Evolutionary conservation across 2,329 filamentous ascomycete species (phyloP).

Genomic region (Trichophyton simii): DNA sequence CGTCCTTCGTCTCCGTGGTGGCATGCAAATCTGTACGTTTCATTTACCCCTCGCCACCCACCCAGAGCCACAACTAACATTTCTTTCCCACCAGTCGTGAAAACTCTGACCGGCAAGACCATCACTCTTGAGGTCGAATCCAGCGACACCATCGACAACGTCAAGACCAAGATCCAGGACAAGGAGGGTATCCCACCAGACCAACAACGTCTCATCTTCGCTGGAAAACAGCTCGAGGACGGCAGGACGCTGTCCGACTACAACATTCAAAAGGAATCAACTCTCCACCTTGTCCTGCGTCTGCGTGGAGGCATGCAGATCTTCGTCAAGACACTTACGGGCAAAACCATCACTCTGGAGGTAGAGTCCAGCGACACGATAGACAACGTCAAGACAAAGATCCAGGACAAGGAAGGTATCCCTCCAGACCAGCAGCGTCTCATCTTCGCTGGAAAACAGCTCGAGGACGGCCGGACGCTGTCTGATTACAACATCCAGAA

Average conservation of each 20-base stretch:
- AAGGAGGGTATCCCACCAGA: conserved; percentile 96
- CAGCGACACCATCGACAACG: conserved; percentile 86
- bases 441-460: conserved; percentile 86
- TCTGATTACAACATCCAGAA: conserved; percentile 97
- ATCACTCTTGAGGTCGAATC: conserved; percentile 56
- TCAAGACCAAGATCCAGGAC: conserved; percentile 94
- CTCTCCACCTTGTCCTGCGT: conserved; percentile 72
- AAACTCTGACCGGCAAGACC: conserved; percentile 50
- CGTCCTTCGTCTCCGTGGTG: conserved; percentile 59
- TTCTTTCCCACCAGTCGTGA: conserved; percentile 34
- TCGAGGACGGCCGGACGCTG: conserved; percentile 82
- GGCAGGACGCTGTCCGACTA: conserved; percentile 83
- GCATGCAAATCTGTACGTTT: conserved; percentile 49
- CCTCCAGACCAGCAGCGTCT: conserved; percentile 89
- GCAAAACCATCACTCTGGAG: conserved; percentile 89
- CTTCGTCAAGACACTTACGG: conserved; percentile 49
- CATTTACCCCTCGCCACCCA: background rate
- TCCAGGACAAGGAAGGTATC: conserved; percentile 69
- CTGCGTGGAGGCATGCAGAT: conserved; percentile 67
- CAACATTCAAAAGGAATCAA: conserved; percentile 91
- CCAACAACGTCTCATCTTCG: conserved; percentile 92
- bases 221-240: conserved; percentile 92
- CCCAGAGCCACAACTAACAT: conserved; percentile 11
- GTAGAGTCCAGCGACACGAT: conserved; percentile 84
- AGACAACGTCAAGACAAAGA: conserved; percentile 90